These are phyloP conservation scores for Ceratopteris richardii DNA, from an alignment of 75 land plant species.

Conservation along the genomic window DNA sequence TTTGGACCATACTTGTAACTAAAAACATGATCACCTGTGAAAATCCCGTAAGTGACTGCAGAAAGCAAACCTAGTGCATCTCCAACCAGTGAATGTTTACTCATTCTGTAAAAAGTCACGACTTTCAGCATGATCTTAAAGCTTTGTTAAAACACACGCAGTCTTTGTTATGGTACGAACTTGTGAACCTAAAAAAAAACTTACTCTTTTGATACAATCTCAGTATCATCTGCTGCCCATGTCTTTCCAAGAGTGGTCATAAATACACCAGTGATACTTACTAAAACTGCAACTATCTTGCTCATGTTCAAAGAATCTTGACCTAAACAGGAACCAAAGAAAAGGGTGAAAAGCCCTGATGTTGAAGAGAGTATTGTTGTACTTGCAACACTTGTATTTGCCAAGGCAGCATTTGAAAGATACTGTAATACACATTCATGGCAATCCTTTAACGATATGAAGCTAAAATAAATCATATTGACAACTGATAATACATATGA, in stretches of 20 bases:
- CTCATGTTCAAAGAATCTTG: constrained; percentile 69
- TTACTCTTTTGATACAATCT: constrained; percentile 38
- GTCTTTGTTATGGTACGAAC: too few species aligned
- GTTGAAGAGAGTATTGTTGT: constrained; percentile 90
- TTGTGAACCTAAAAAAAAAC: constrained; percentile 7
- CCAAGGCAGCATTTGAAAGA: constrained; percentile 88
- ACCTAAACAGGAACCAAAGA: constrained; percentile 68
- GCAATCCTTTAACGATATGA: background rate
- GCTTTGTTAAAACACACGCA: too few species aligned
- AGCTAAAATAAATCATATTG: background rate
- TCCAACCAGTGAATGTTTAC: constrained; percentile 55
- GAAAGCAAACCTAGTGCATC: constrained; percentile 91
- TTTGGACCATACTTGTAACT: background rate
- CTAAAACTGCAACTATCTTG: constrained; percentile 80
- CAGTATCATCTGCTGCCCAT: constrained; percentile 78
- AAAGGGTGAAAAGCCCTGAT: constrained; percentile 85
- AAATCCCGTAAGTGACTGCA: constrained; percentile 78
- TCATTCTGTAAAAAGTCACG: constrained; percentile 25
- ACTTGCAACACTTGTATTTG: constrained; percentile 92
- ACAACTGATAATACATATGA: too few species aligned
- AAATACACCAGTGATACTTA: constrained; percentile 85
- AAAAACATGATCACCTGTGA: constrained; percentile 46
- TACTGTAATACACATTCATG: constrained; percentile 39
- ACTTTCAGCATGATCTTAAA: background rate
- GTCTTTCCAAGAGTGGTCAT: constrained; percentile 99